Evolutionary conservation across 345 rosid species (phyloP).

Genomic region (Noccaea bulbosa): DNA sequence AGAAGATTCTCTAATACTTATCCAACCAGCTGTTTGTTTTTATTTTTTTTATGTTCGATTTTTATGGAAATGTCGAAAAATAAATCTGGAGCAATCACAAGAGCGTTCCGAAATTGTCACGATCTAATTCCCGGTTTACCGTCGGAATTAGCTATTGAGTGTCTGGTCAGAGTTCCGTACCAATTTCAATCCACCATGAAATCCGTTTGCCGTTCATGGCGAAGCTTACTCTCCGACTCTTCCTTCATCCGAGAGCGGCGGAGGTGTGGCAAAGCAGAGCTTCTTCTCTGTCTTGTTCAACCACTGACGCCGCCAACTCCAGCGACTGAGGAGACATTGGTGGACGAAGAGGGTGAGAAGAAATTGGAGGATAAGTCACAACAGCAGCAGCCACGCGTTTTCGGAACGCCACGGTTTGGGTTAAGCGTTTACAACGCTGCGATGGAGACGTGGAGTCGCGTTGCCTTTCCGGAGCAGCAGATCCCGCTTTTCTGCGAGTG

Average conservation of each 20-base stretch:
- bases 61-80: not conserved
- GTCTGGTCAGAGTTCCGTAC: constrained; percentile 56
- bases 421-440: constrained; percentile 47
- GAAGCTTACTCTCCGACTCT: constrained; percentile 44
- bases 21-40: too few species aligned
- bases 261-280: constrained; percentile 49
- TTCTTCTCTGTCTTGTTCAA: constrained; percentile 57
- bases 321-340: not conserved
- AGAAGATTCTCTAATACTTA: too few species aligned
- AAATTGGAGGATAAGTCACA: constrained; percentile 9
- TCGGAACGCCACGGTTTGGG: constrained; percentile 47
- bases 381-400: constrained; percentile 19
- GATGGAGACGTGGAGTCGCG: constrained; percentile 46
- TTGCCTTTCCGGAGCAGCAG: constrained; percentile 13
- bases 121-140: constrained; percentile 60
- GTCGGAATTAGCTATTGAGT: constrained; percentile 53
- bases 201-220: constrained; percentile 56
- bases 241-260: constrained; percentile 45
- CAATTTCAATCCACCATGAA: constrained; percentile 51
- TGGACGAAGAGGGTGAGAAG: constrained; percentile 1
- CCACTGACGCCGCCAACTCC: constrained; percentile 37
- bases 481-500: constrained; percentile 66
- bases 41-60: too few species aligned
- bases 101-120: not conserved
- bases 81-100: not conserved